phyloP scores from a whole-genome alignment of 306 rosid species.

The Vigna hirtella region DNA sequence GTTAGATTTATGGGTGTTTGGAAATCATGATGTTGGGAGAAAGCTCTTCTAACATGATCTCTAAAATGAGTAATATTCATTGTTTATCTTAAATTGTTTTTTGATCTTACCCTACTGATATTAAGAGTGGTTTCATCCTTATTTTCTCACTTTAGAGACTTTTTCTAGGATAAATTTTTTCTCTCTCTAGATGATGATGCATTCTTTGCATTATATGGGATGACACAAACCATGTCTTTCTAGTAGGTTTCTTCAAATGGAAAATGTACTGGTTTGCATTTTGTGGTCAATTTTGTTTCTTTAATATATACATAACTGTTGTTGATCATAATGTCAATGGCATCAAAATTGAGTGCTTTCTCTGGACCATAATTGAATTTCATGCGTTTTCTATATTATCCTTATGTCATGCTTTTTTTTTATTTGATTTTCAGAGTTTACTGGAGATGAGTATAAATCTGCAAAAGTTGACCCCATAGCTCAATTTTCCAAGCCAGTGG shows the following conservation, averaged over 20 bases:
- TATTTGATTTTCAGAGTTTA: slow-evolving; percentile 62
- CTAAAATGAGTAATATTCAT: not conserved
- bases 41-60: slow-evolving; percentile 5
- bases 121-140: not conserved
- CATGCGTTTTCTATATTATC: slow-evolving; percentile 17
- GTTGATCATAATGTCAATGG: slow-evolving; percentile 6
- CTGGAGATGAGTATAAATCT: slow-evolving; percentile 72
- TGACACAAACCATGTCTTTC: slow-evolving; percentile 3
- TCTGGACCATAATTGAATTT: slow-evolving; percentile 32
- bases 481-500: slow-evolving; percentile 94
- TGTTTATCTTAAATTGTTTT: not conserved
- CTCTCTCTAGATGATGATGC: not conserved
- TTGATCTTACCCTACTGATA: not conserved
- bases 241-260: slow-evolving; percentile 28
- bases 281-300: slow-evolving; percentile 1
- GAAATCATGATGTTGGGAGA: slow-evolving; percentile 1
- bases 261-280: slow-evolving; percentile 28
- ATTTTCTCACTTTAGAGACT: not conserved
- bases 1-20: not conserved
- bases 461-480: slow-evolving; percentile 89
- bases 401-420: slow-evolving; percentile 8
- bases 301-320: not conserved
- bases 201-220: not conserved
- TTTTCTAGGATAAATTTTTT: not conserved
- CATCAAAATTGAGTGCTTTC: slow-evolving; percentile 32